Evolutionary conservation across 2,329 filamentous ascomycete genomes (phyloP).

Genomic region (Hypomyces perniciosus): DNA sequence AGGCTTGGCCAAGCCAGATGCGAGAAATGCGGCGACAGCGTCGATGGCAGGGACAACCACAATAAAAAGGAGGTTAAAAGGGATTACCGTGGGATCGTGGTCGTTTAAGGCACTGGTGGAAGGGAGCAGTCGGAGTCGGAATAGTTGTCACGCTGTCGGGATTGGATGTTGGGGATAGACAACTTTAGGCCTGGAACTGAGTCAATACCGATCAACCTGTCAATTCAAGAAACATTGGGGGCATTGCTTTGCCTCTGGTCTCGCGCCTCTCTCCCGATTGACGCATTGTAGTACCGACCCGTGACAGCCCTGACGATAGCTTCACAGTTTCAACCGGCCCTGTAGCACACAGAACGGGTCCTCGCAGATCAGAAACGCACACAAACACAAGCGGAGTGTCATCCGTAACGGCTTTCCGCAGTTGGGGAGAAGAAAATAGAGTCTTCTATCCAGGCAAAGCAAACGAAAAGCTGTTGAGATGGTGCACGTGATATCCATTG

Average conservation of each 20-base stretch:
- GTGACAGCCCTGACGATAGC: neutral
- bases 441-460: no score
- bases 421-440: no score
- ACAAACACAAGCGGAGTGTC: neutral
- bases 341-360: slow-evolving; percentile 6
- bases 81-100: neutral
- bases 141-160: neutral
- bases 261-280: neutral
- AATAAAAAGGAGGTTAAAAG: neutral
- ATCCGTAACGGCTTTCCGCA: neutral
- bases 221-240: no score
- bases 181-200: no score
- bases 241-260: no score
- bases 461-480: no score
- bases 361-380: slow-evolving; percentile 4
- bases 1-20: neutral
- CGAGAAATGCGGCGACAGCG: neutral
- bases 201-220: no score
- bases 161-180: neutral
- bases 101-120: neutral
- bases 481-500: no score
- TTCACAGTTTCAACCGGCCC: neutral
- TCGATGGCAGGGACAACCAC: neutral
- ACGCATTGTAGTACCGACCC: neutral
- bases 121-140: neutral